Evolutionary conservation across 163 green algal genomes (phyloP).

Genomic region (Chlamydomonas reinhardtii): DNA sequence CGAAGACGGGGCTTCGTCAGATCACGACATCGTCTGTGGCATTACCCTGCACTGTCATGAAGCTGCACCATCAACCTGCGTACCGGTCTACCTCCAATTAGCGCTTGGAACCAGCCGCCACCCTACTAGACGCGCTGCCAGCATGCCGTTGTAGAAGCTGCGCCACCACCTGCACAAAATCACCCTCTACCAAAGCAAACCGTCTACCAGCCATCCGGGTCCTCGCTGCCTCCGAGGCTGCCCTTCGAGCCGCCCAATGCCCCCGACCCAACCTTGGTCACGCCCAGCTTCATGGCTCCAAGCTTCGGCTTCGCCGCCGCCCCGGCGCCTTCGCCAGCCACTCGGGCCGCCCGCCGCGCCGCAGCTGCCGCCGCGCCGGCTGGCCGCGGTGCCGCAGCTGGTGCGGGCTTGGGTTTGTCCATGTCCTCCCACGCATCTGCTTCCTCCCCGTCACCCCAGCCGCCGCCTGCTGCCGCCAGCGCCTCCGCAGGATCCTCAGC

Average conservation of each 20-base stretch:
- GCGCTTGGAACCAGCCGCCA: too few relatives aligned
- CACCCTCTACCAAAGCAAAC: too few relatives aligned
- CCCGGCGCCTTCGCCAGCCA: not conserved
- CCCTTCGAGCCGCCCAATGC: not conserved
- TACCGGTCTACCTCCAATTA: too few relatives aligned
- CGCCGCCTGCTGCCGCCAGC: not conserved
- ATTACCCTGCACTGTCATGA: too few relatives aligned
- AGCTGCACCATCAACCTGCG: too few relatives aligned
- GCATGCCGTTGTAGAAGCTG: too few relatives aligned
- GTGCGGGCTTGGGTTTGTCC: conserved; percentile 15
- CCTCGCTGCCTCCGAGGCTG: not conserved
- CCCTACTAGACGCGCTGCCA: too few relatives aligned
- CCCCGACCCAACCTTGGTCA: conserved; percentile 62
- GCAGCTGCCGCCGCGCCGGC: conserved; percentile 11
- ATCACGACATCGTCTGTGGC: too few relatives aligned
- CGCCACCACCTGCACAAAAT: too few relatives aligned
- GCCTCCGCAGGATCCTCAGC: not conserved
- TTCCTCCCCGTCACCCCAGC: conserved; percentile 33
- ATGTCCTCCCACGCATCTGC: conserved; percentile 33
- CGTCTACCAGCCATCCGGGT: conserved; percentile 26
- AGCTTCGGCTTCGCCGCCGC: conserved; percentile 36
- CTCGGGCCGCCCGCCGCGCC: conserved; percentile 1
- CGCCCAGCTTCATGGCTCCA: conserved; percentile 82
- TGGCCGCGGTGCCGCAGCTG: not conserved
- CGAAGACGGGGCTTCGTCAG: too few relatives aligned